Base-by-base conservation (phyloP, 371 early-diverging fungal genomes). In the Mucor saturninus region DNA sequence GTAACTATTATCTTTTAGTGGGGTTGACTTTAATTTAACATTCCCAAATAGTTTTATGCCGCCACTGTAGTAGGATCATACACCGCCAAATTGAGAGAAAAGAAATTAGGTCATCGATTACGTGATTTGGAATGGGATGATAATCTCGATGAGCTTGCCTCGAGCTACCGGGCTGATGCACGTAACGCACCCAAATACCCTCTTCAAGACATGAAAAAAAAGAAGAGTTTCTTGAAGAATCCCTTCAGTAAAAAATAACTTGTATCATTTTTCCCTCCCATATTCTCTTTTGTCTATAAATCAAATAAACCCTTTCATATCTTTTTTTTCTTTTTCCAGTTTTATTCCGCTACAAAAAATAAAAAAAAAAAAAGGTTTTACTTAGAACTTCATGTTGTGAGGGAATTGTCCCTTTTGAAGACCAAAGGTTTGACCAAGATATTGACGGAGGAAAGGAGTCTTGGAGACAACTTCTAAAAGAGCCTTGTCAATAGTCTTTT, bases 381-480 rank as follows among this genome's bases (percentile, higher is more conserved):
- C 43, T 92, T 95, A 95, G 86, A 96, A 95, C 86, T 91, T 89
- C 83, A 97, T 83, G 73, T 78, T 72, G 84, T 98, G 98, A 71
- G 95, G 95, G 79, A 89, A 88, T 85, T 96, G 95, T 71, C 96
- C 96, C 89, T 95, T 95, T 85, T 86, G 72, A 66, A 98, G 87
- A 57, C 93, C 76, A 85, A 98, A 97, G 63, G 87, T 79, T 65
- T 94, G 75, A 64, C 80, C 77, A 64, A 98, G 82, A 91, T 98
- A 98, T 54, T 89, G 85, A 73, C 82, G 81, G 68, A 98, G 87
- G 76, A 86, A 74, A 66, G 93, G 93, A 71, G 84, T 84, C 89
- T 95, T 93, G 85, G 84, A 85, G 73, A 95, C 77, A 45, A 84
- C 84, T 54, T 91, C 89, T 35, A 94, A 67, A 74, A 97, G 74